These are phyloP conservation scores for Syncephalastrum racemosum DNA, from an alignment of 371 early-diverging fungal genomes.

Conservation along the genomic window DNA sequence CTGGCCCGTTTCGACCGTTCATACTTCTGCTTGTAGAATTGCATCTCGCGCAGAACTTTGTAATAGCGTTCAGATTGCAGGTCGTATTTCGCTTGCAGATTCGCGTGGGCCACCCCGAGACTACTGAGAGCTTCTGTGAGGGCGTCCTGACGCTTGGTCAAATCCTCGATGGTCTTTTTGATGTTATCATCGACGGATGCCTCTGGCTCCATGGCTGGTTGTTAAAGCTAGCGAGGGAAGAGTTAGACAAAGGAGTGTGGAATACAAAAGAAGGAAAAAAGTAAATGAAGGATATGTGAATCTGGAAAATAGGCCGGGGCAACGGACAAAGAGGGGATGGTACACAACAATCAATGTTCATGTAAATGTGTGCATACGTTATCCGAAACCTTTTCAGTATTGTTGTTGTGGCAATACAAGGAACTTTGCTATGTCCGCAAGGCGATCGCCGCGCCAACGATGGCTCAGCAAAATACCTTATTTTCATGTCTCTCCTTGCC, in stretches of 20 bases:
- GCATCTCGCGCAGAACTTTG: slow-evolving; percentile 19
- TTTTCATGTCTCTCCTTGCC: too few species aligned
- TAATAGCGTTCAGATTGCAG: slow-evolving; percentile 5
- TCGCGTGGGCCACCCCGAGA: too few species aligned
- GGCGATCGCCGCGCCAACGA: too few species aligned
- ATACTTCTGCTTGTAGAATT: slow-evolving; percentile 14
- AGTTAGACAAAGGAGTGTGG: background rate
- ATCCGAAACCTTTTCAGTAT: too few species aligned
- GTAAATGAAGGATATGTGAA: background rate
- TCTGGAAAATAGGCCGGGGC: background rate
- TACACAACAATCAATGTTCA: background rate
- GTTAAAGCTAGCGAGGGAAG: background rate
- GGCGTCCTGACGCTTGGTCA: slow-evolving; percentile 1
- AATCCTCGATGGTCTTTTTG: background rate
- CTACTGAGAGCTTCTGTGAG: background rate
- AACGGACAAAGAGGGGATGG: background rate
- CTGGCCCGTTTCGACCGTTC: slow-evolving; percentile 1
- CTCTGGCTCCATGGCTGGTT: background rate
- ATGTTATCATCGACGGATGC: background rate
- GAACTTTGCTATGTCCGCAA: too few species aligned
- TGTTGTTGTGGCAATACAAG: too few species aligned
- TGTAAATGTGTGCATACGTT: too few species aligned
- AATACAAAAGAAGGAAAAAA: slow-evolving; percentile 2
- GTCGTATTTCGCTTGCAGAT: slow-evolving; percentile 1
- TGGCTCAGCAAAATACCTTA: too few species aligned